These are phyloP conservation scores for Yarrowia sp. DNA, from an alignment of 805 yeast genomes.

Conservation along the genomic window DNA sequence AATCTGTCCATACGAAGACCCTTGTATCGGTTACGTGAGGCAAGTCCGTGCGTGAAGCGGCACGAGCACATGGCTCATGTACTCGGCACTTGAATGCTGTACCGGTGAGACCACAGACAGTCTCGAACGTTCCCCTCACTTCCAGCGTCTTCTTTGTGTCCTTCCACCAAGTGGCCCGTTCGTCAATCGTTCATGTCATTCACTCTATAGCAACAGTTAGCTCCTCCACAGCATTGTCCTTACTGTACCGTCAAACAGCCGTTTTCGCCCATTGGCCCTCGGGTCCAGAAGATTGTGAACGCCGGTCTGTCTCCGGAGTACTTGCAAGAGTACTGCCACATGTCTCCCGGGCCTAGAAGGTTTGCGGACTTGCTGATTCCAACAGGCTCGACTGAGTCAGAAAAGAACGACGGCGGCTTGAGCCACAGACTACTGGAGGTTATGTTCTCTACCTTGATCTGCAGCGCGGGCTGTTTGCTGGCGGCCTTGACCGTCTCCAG, in stretches of 20 bases:
- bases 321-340: constrained; percentile 14
- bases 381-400: constrained; percentile 1
- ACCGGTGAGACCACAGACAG: too few species aligned
- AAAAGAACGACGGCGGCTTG: constrained; percentile 9
- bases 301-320: constrained; percentile 13
- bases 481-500: constrained; percentile 3
- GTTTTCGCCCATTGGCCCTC: constrained; percentile 9
- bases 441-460: constrained; percentile 12
- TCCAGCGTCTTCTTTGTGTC: too few species aligned
- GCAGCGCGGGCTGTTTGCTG: constrained; percentile 9
- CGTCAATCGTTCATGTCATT: too few species aligned
- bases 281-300: constrained; percentile 15
- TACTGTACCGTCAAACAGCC: constrained; percentile 9
- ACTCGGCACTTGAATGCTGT: too few species aligned
- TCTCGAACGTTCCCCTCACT: too few species aligned
- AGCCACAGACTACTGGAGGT: constrained; percentile 16
- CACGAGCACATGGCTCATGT: too few species aligned
- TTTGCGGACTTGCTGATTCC: not conserved
- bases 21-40: too few species aligned
- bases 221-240: not conserved
- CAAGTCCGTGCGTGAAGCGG: too few species aligned
- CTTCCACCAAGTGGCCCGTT: too few species aligned
- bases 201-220: too few species aligned
- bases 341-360: constrained; percentile 4
- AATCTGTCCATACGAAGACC: too few species aligned